phyloP scores from a whole-genome alignment of 345 rosid species.

The Linum tenue region DNA sequence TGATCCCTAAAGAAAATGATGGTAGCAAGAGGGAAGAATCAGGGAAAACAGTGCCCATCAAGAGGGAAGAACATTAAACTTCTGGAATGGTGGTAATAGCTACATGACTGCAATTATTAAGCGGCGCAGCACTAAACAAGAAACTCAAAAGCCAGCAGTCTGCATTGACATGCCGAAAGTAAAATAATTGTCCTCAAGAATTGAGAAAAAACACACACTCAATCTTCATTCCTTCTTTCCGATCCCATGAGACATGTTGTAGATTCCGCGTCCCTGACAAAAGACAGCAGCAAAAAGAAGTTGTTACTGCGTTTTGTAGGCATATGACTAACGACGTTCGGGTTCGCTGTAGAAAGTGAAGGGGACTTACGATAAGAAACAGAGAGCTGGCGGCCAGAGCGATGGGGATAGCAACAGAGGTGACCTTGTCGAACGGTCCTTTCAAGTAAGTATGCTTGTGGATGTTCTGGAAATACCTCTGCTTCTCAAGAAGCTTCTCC shows the following conservation, averaged over 20 bases:
- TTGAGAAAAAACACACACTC: not conserved
- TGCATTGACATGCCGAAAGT: conserved; percentile 6
- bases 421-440: conserved; percentile 73
- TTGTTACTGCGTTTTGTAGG: no score
- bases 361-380: conserved; percentile 59
- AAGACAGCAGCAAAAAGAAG: not conserved
- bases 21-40: no score
- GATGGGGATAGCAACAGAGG: conserved; percentile 76
- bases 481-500: conserved; percentile 78
- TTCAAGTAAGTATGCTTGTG: conserved; percentile 75
- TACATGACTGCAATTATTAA: conserved; percentile 28
- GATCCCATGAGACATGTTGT: conserved; percentile 74
- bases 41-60: no score
- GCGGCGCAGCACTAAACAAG: conserved; percentile 11
- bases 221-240: conserved; percentile 71
- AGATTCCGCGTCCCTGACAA: conserved; percentile 74
- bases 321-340: no score
- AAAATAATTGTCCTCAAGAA: no score
- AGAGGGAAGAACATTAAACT: no score
- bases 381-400: conserved; percentile 52
- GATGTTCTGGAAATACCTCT: conserved; percentile 63
- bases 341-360: not conserved
- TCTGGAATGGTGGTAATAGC: no score
- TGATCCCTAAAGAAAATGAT: no score
- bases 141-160: conserved; percentile 2